Percentiles rank a stretch among this genome's conserved stretches.
phyloP scores from a whole-genome alignment of 495 filamentous ascomycete genomes.

The Daldinia bambusicola region DNA sequence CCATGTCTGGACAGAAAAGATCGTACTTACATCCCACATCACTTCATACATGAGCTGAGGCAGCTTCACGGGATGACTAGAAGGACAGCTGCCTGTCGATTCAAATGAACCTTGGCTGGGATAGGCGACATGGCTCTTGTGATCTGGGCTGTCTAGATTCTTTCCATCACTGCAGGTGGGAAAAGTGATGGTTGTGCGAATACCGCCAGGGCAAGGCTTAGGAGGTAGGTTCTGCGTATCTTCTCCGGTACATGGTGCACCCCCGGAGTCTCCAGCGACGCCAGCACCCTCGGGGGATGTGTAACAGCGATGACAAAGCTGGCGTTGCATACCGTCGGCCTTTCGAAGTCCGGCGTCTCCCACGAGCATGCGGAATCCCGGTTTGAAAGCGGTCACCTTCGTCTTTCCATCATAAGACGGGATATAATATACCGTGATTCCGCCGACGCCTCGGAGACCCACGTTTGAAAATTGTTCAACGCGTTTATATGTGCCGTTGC shows the following conservation, averaged over 20 bases:
- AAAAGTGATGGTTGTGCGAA: conserved; percentile 55
- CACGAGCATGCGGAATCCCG: conserved; percentile 57
- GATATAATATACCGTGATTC: conserved; percentile 58
- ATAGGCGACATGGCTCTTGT: conserved; percentile 66
- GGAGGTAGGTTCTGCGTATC: conserved; percentile 43
- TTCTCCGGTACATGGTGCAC: conserved; percentile 43
- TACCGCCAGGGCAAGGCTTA: conserved; percentile 47
- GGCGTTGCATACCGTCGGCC: conserved; percentile 42
- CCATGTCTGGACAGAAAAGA: neutral
- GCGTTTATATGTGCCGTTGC: conserved; percentile 53
- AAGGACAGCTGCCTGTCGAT: conserved; percentile 46
- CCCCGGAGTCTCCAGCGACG: conserved; percentile 33
- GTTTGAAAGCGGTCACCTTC: conserved; percentile 53
- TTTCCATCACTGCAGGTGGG: conserved; percentile 70
- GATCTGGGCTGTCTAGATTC: conserved; percentile 66
- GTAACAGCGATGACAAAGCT: conserved; percentile 47
- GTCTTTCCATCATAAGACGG: conserved; percentile 52
- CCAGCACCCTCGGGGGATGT: conserved; percentile 34
- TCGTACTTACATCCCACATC: conserved; percentile 53
- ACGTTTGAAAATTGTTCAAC: conserved; percentile 53
- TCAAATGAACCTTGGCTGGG: conserved; percentile 50
- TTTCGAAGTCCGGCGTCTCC: conserved; percentile 53
- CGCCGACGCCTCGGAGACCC: conserved; percentile 51
- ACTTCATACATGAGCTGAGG: conserved; percentile 57
- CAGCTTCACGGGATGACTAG: conserved; percentile 50